A percentile compares a stretch with the other conserved stretches of the same genome.
Conservation (phyloP, 2,329 filamentous ascomycete species). For the Mycosphaerella sp. region DNA sequence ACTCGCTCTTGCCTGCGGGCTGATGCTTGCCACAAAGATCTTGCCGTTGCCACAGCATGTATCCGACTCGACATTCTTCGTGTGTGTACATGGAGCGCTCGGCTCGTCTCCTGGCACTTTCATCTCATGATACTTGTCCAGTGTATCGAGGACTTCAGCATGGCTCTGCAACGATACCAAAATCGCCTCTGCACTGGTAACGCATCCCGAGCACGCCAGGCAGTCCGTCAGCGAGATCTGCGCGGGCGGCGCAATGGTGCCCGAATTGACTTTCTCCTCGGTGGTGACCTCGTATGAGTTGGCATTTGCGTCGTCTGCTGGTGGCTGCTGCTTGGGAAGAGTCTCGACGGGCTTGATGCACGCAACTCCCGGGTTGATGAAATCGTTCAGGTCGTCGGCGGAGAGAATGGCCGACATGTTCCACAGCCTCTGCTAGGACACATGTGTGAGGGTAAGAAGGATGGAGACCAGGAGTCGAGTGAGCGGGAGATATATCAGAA, state of each 20-base stretch:
- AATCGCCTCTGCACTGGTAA: constrained; percentile 96
- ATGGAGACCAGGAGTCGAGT: too few relatives aligned
- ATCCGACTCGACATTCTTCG: background rate
- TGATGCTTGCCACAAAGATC: constrained; percentile 86
- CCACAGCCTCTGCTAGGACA: constrained; percentile 26
- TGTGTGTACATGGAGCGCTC: background rate
- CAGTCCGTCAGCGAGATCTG: constrained; percentile 96
- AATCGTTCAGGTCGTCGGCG: constrained; percentile 95
- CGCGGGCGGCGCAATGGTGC: constrained; percentile 59
- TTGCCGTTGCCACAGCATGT: constrained; percentile 47
- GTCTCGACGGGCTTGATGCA: constrained; percentile 98
- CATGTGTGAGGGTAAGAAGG: constrained; percentile 17
- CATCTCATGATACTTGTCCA: constrained; percentile 54
- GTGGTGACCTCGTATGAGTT: constrained; percentile 81
- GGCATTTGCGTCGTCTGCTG: constrained; percentile 22
- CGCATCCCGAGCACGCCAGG: constrained; percentile 93
- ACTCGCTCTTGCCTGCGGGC: constrained; percentile 83
- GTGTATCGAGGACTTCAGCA: constrained; percentile 74
- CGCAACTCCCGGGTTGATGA: constrained; percentile 93
- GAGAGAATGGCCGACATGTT: constrained; percentile 95
- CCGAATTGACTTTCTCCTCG: constrained; percentile 63
- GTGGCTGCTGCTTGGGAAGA: constrained; percentile 58
- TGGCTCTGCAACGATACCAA: constrained; percentile 92
- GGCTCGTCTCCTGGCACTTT: constrained; percentile 5
- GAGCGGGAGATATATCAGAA: background rate